A percentile compares a stretch with the other conserved stretches of the same genome.
Evolutionary conservation across 768 basidiomycete species (phyloP).

Genomic region (Termitomyces sp.): DNA sequence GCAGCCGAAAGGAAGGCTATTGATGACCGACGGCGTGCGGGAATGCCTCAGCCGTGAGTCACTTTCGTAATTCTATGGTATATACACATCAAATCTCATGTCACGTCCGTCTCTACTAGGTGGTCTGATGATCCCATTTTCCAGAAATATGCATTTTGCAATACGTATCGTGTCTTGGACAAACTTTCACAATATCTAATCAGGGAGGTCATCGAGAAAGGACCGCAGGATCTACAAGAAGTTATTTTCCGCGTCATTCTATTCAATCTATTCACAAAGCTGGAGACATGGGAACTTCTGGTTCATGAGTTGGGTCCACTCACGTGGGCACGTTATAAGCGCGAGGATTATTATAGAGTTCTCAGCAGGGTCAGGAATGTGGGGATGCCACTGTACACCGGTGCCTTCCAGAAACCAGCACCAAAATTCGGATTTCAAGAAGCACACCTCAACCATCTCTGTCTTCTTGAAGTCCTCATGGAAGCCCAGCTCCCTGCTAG

Average conservation of each 20-base stretch:
- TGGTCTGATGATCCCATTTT: slow-evolving; percentile 72
- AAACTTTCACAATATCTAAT: slow-evolving; percentile 68
- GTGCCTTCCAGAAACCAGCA: slow-evolving; percentile 70
- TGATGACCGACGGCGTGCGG: slow-evolving; percentile 50
- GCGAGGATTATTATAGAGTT: slow-evolving; percentile 49
- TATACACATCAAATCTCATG: slow-evolving; percentile 6
- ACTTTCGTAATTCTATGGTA: background rate
- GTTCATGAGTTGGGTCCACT: slow-evolving; percentile 48
- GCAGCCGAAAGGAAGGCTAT: slow-evolving; percentile 57
- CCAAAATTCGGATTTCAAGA: slow-evolving; percentile 47
- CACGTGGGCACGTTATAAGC: slow-evolving; percentile 59
- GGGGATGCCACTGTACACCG: slow-evolving; percentile 56
- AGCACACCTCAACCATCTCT: slow-evolving; percentile 60
- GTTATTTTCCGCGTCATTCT: slow-evolving; percentile 68
- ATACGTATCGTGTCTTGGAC: slow-evolving; percentile 73
- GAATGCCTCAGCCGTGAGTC: slow-evolving; percentile 48
- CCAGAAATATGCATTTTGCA: slow-evolving; percentile 59
- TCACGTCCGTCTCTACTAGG: slow-evolving; percentile 27
- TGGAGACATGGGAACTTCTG: slow-evolving; percentile 70
- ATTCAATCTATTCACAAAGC: slow-evolving; percentile 70
- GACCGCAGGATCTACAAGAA: slow-evolving; percentile 57
- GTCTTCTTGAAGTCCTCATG: slow-evolving; percentile 59
- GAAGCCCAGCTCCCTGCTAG: slow-evolving; percentile 46
- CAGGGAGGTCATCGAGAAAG: slow-evolving; percentile 64
- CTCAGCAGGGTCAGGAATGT: slow-evolving; percentile 38